Evolutionary conservation across 768 basidiomycete species (phyloP).

Genomic region (Tricholoma matsutake): DNA sequence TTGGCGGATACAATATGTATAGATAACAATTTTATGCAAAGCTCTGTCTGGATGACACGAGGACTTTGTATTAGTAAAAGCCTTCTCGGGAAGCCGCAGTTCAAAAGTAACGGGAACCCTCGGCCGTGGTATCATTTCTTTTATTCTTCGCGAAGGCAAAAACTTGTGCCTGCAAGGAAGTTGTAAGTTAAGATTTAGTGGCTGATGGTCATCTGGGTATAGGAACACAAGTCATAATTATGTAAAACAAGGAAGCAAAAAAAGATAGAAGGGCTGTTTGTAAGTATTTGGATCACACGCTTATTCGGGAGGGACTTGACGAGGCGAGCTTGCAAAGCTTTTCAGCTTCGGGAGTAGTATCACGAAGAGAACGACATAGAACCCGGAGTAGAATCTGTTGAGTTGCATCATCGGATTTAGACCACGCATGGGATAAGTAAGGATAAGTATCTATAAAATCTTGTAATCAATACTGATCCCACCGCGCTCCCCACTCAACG

Average conservation of each 20-base stretch:
- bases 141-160: slow-evolving; percentile 7
- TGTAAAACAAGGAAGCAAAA: slow-evolving; percentile 3
- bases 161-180: slow-evolving; percentile 1
- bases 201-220: slow-evolving; percentile 13
- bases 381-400: not conserved
- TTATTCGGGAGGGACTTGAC: not conserved
- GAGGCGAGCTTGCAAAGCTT: not conserved
- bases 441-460: not conserved
- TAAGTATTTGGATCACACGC: not conserved
- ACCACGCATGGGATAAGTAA: not conserved
- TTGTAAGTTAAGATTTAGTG: no score
- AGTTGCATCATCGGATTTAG: not conserved
- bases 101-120: not conserved
- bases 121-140: not conserved
- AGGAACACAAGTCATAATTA: slow-evolving; percentile 3
- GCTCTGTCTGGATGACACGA: not conserved
- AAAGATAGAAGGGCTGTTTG: not conserved
- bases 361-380: not conserved
- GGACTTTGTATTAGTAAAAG: not conserved
- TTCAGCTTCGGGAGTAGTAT: not conserved
- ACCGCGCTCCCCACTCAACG: not conserved
- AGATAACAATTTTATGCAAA: not conserved
- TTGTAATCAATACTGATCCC: not conserved
- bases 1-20: not conserved
- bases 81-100: not conserved